These are phyloP conservation scores for Corymbia citriodora DNA, from an alignment of 441 rosid species.

Conservation along the genomic window DNA sequence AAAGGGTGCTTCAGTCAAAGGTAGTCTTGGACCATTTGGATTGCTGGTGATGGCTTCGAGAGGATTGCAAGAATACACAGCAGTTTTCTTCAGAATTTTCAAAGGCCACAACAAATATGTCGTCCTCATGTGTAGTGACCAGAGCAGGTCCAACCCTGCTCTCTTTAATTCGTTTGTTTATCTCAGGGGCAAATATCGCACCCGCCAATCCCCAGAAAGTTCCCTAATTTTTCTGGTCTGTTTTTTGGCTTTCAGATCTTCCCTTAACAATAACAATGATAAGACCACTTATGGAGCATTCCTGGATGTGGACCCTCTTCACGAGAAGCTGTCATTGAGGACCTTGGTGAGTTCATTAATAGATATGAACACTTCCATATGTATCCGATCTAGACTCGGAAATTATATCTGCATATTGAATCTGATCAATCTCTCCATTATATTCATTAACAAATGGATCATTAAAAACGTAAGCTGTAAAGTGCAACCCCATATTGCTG, in stretches of 20 bases:
- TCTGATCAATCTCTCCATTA: not conserved
- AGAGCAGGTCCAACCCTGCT: constrained; percentile 45
- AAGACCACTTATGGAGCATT: constrained; percentile 70
- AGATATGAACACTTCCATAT: not conserved
- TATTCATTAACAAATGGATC: not conserved
- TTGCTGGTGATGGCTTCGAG: constrained; percentile 57
- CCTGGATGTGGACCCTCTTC: constrained; percentile 46
- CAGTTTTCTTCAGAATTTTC: constrained; percentile 73
- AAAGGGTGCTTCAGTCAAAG: constrained; percentile 42
- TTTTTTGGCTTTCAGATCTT: constrained; percentile 36
- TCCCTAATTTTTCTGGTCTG: not conserved
- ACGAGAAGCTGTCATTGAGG: constrained; percentile 45
- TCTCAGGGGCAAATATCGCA: not conserved
- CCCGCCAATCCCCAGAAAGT: not conserved
- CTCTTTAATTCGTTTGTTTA: not conserved
- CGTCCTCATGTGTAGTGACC: constrained; percentile 87
- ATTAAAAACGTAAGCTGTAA: not conserved
- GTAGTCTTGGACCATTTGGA: constrained; percentile 79
- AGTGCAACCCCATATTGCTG: not conserved
- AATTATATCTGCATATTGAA: not conserved
- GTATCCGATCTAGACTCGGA: not conserved
- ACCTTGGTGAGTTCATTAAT: constrained; percentile 48
- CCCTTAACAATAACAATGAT: constrained; percentile 42
- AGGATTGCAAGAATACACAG: constrained; percentile 49
- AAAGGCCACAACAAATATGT: constrained; percentile 33